Base-by-base conservation (phyloP, 179 eudicot species). In the Heliamphora pulchella region DNA sequence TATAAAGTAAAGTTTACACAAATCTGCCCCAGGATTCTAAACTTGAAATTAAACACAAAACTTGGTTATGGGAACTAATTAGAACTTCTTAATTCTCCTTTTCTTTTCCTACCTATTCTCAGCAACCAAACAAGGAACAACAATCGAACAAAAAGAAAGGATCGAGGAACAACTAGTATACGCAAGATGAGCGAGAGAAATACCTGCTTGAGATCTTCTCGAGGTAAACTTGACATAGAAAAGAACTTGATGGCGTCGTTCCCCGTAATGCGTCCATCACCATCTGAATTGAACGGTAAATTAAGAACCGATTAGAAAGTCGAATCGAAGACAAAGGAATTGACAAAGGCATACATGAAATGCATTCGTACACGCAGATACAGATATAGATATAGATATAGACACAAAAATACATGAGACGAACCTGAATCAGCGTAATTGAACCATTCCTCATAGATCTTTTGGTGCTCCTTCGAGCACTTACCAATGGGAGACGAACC, bases 231-330 rank as follows among this genome's bases (percentile, higher is more conserved):
- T 46, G 96, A 90, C 93, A 93, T 81, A 53, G 86, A 78, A 53
- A 93, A 92, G 86, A 91, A 91, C 82, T 88, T 89, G 76, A 75
- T 87, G 64, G 96, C 94, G 82, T 93, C 96, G 55, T 48, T 81
- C 13, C 96, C 93, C 5, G 98, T 91, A 41, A 93, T 54, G 14
- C 97, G 88, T 47, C 92, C 96, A 86, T 93, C 98, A 8, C 85
- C 84, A 81, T 89, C 91, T 89, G 81, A 78, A 81, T 59, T 31
- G 46, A 22, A 53, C 17, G 11, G 17, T 9, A 7, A 47, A 70
- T 70, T 22, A 47, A 1, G 18, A 46, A 70, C n/a, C 58, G 3
- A 71, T 8, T n/a, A 0, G 14, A n/a, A 3, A 44, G 71, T 43
- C 2, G 13, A 0, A 39, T 17, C 0, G 8, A 15, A 7, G 10